Evolutionary conservation across 139 green algal species (phyloP).

Genomic region (Volvox africanus): DNA sequence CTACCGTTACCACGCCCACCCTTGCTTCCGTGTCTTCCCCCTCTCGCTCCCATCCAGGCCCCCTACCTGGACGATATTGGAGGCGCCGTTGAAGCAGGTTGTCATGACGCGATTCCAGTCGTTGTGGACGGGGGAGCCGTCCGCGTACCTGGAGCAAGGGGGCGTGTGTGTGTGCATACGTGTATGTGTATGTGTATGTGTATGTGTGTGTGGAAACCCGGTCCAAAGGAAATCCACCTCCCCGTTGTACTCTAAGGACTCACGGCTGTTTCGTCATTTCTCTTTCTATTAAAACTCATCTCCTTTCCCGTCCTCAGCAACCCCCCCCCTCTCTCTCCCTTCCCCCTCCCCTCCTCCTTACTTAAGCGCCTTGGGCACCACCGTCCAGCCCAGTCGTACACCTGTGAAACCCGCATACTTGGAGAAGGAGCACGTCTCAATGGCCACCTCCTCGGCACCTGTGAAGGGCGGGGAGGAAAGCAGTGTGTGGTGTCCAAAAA

Average conservation of each 20-base stretch:
- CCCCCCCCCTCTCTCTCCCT: not conserved
- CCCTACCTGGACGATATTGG: slow-evolving; percentile 92
- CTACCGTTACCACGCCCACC: too few relatives aligned
- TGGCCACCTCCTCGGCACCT: slow-evolving; percentile 89
- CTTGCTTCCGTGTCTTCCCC: too few relatives aligned
- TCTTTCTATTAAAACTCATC: too few relatives aligned
- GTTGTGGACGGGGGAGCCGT: slow-evolving; percentile 78
- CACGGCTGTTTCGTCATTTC: too few relatives aligned
- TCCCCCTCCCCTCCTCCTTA: not conserved
- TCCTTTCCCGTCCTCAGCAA: too few relatives aligned
- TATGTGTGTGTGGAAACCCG: too few relatives aligned
- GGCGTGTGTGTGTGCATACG: too few relatives aligned
- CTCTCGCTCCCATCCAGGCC: too few relatives aligned
- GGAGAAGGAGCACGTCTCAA: slow-evolving; percentile 97
- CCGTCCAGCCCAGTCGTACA: slow-evolving; percentile 97
- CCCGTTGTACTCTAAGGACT: too few relatives aligned
- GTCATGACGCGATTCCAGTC: slow-evolving; percentile 98
- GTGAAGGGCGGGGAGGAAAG: not conserved
- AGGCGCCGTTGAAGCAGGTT: slow-evolving; percentile 99
- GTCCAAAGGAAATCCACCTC: too few relatives aligned
- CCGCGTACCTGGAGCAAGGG: slow-evolving; percentile 68
- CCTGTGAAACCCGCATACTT: slow-evolving; percentile 99
- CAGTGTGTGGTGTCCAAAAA: not conserved
- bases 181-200: too few relatives aligned
- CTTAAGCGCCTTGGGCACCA: slow-evolving; percentile 87